These are phyloP conservation scores for Metschnikowia aberdeeniae DNA, from an alignment of 805 yeast species.

Conservation along the genomic window DNA sequence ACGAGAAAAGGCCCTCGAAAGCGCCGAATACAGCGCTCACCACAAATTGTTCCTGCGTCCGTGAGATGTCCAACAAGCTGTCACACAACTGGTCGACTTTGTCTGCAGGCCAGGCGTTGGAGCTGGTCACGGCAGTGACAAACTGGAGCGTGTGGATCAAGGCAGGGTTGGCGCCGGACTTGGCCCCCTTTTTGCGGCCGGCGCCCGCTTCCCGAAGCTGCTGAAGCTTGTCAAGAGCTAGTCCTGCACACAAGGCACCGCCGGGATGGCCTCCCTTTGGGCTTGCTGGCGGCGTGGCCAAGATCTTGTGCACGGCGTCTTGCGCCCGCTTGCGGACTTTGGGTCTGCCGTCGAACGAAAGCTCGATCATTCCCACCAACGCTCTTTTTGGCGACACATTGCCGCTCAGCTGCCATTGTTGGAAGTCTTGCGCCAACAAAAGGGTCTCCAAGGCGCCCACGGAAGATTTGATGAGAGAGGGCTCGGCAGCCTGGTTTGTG, in stretches of 20 bases:
- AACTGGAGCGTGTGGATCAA: conserved; percentile 77
- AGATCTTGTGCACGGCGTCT: conserved; percentile 71
- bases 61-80: conserved; percentile 66
- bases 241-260: conserved; percentile 62
- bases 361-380: conserved; percentile 67
- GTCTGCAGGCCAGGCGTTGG: conserved; percentile 78
- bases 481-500: conserved; percentile 63
- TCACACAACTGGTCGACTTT: conserved; percentile 74
- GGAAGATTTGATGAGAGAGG: conserved; percentile 78
- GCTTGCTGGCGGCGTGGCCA: conserved; percentile 67
- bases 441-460: conserved; percentile 82
- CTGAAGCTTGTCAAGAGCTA: conserved; percentile 55
- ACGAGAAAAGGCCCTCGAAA: conserved; percentile 73
- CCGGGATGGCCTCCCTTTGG: conserved; percentile 79
- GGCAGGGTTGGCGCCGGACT: conserved; percentile 51
- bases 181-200: conserved; percentile 28
- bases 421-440: conserved; percentile 72
- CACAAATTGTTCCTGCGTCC: conserved; percentile 77
- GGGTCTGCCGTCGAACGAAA: conserved; percentile 85
- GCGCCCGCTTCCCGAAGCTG: conserved; percentile 37
- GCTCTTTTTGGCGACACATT: conserved; percentile 78
- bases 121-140: conserved; percentile 61
- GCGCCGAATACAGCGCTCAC: conserved; percentile 81
- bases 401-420: conserved; percentile 63
- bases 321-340: conserved; percentile 93